Conservation (phyloP, 2,329 filamentous ascomycete genomes). For the Ceratocystis papillata region DNA sequence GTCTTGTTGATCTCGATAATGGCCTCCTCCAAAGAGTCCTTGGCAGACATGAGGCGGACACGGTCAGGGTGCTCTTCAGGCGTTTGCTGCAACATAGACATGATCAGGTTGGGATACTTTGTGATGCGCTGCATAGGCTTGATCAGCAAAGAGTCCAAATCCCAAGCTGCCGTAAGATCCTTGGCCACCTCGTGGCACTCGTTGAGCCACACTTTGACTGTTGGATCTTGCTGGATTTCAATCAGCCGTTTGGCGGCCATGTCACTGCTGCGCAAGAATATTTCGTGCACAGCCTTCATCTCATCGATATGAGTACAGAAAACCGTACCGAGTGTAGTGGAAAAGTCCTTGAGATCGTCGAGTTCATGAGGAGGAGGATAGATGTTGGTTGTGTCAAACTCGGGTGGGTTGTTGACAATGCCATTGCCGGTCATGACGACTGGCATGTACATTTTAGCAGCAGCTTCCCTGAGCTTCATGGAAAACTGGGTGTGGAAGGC, state of each 20-base stretch:
- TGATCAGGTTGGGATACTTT: conserved; percentile 82
- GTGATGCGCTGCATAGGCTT: conserved; percentile 92
- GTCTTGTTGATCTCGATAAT: conserved; percentile 85
- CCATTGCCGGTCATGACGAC: conserved; percentile 30
- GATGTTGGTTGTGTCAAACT: conserved; percentile 36
- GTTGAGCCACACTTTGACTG: conserved; percentile 72
- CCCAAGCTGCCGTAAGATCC: conserved; percentile 88
- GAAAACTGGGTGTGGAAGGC: conserved; percentile 74
- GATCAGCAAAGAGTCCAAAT: conserved; percentile 87
- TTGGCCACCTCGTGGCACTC: conserved; percentile 89
- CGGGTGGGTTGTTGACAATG: conserved; percentile 30
- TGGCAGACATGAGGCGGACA: conserved; percentile 46
- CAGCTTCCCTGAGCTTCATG: conserved; percentile 67
- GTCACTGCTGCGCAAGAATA: conserved; percentile 53
- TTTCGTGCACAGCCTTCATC: conserved; percentile 52
- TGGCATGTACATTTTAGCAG: conserved; percentile 66
- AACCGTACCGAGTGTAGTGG: conserved; percentile 42
- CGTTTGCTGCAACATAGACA: conserved; percentile 68
- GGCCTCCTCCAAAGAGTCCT: conserved; percentile 49
- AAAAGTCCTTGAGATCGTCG: conserved; percentile 43
- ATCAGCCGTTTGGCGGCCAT: conserved; percentile 50
- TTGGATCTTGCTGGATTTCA: conserved; percentile 51
- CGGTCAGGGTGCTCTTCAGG: conserved; percentile 75
- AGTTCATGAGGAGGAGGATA: conserved; percentile 34
- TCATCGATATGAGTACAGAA: conserved; percentile 48